Base-by-base conservation (phyloP, 208 protist species). In the Leishmania tropica region DNA sequence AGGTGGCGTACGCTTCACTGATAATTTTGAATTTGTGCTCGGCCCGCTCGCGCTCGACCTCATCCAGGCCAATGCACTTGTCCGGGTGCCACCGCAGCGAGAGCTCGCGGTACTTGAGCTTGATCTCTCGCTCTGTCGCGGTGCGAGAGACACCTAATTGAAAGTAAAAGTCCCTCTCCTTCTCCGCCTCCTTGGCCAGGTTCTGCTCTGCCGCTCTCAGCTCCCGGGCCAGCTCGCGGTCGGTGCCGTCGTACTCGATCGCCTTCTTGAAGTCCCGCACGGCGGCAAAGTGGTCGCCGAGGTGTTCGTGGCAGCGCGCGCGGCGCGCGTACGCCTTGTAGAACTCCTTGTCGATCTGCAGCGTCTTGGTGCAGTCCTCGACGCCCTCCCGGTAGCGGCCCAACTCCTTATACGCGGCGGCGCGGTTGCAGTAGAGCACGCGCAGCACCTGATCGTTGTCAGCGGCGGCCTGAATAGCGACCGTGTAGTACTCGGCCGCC, bases 1-100 rank as follows among this genome's bases (percentile, higher is more conserved):
- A 87, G 10, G 91, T 95, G 51, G 89, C 87, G 81, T 97, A 89
- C 64, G 94, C 93, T 85, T 97, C 94, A 67, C 89, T 94, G 88
- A 98, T 96, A 17, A 96, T 81, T 86, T 98, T 98, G 82, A 97
- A 97, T 80, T 97, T 97, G 76, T 94, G 92, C 86, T 97, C 95
- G 35, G 94, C 93, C 24, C 91, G 85, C 76, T 87, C 84, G 45
- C 90, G 90, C 87, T 97, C 94, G 13, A 87, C 78, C 3, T 92
- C 88, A 64, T 89, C 81, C 48, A 96, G 81, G 47, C 79, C 84
- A 24, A 96, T 89, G 86, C 93, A 96, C 88, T 98, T 98, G 83
- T 98, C 95, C 1, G 95, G 95, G 79, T 98, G 95, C 93, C 93
- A 98, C 8, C 93, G 89, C 35, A 98, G 88, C 58, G 94, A 97